Base-by-base conservation (phyloP, 257 asterid genomes). In the Pogostemon cablin region DNA sequence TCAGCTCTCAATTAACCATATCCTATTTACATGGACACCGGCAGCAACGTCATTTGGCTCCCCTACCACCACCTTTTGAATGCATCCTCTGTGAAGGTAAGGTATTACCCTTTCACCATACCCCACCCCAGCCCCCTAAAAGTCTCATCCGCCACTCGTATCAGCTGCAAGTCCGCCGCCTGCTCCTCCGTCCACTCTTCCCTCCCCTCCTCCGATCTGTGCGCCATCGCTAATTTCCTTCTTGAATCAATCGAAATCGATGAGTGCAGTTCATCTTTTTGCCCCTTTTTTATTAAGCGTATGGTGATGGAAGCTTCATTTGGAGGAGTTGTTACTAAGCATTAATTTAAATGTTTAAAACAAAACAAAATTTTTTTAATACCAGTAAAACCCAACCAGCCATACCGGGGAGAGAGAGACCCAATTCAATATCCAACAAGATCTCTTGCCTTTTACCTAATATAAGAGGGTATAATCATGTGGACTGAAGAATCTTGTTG, bases 41-140 rank as follows among this genome's bases (percentile, higher is more conserved):
- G 97, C 0, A 93, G 98, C 75, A 96, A 93, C 75, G 79, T 93
- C 75, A 92, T 93, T 68, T 93, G 98, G 98, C 84, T 93, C 64
- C 98, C 98, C 53, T 93, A 96, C 71, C 92, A 78, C 69, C 98
- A 25, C 32, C 98, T 0, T 93, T 93, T 47, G 82, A 82, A 3
- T 93, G 98, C 67, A 90, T 93, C 0, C 95, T 93, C 75, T 93
- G 98, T 69, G 98, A 93, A 44, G 97, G 92, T 44, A 76, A 93
- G 32, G 44, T 88, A 78, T 17, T 82, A 83, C 41, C 96, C 93
- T 12, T 39, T 79, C 71, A 15, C 86, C 56, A 76, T 88, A 34
- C 85, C 91, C 37, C 55, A 81, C 56, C 81, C 95, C 5, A 69
- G 69, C 39, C 98, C 98, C 2, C 86, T 93, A 55, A 90, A 87